Percentiles rank a stretch among this genome's conserved stretches.
These are phyloP conservation scores for Erucastrum elatum DNA, from an alignment of 345 rosid species.

Conservation along the genomic window DNA sequence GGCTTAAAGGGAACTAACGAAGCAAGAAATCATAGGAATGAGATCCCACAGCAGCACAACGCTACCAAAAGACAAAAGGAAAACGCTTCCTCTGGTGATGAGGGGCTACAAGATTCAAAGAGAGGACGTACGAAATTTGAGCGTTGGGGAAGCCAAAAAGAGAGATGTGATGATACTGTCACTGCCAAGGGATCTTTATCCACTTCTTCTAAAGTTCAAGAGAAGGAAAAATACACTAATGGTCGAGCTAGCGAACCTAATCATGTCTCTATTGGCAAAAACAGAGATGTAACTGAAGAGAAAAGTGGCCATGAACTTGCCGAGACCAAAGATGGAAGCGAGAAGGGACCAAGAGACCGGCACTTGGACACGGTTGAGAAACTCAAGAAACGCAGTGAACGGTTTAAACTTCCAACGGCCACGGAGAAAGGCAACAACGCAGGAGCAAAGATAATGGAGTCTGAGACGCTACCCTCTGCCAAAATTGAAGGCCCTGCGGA, in stretches of 20 bases:
- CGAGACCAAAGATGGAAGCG: constrained; percentile 59
- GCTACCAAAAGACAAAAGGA: constrained; percentile 58
- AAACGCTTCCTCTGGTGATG: constrained; percentile 75
- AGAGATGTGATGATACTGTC: constrained; percentile 68
- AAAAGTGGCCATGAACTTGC: constrained; percentile 45
- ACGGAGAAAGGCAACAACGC: constrained; percentile 57
- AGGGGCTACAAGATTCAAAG: constrained; percentile 62
- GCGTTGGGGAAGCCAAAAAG: constrained; percentile 94
- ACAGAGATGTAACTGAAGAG: constrained; percentile 45
- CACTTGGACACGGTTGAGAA: constrained; percentile 93
- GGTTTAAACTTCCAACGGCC: constrained; percentile 95
- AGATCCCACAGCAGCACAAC: constrained; percentile 45
- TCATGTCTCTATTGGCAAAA: constrained; percentile 45
- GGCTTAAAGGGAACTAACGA: constrained; percentile 52
- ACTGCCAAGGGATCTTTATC: constrained; percentile 55
- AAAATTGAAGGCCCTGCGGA: constrained; percentile 58
- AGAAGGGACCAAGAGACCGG: constrained; percentile 59
- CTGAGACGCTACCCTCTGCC: constrained; percentile 51
- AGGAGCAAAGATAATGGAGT: constrained; percentile 64
- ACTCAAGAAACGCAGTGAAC: constrained; percentile 96
- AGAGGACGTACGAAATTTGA: constrained; percentile 89
- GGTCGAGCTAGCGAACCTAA: constrained; percentile 45
- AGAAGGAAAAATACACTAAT: constrained; percentile 48
- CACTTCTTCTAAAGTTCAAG: constrained; percentile 58
- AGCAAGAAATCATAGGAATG: constrained; percentile 45